Evolutionary conservation across 495 filamentous ascomycete species (phyloP).

Genomic region (Bryoglossum gracile): DNA sequence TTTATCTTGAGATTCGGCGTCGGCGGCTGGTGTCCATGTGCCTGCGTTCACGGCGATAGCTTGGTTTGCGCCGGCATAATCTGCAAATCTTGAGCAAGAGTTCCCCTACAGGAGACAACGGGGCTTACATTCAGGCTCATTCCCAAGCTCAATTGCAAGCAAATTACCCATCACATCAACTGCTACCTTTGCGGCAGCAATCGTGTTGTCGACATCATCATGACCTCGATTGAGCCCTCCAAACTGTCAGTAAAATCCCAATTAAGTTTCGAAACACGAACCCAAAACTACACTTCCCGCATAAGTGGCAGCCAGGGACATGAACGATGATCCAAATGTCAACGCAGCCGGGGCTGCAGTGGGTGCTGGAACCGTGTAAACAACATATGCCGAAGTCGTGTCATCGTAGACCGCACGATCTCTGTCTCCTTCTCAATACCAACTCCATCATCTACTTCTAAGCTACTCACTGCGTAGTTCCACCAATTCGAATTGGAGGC

Average conservation of each 20-base stretch:
- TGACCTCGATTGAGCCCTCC: conserved; percentile 48
- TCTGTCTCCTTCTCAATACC: conserved; percentile 6
- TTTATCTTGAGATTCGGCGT: conserved; percentile 46
- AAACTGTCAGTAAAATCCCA: background rate
- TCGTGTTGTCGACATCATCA: conserved; percentile 48
- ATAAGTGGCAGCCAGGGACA: conserved; percentile 45
- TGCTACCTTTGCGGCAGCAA: conserved; percentile 44
- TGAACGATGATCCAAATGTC: conserved; percentile 50
- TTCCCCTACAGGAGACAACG: conserved; percentile 17
- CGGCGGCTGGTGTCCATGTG: conserved; percentile 45
- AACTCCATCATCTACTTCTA: background rate
- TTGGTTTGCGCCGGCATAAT: conserved; percentile 36
- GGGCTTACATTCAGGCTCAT: conserved; percentile 51
- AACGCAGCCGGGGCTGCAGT: conserved; percentile 46
- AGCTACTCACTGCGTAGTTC: conserved; percentile 42
- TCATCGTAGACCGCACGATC: conserved; percentile 51
- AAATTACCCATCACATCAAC: conserved; percentile 41
- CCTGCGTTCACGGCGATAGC: conserved; percentile 40
- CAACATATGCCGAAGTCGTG: conserved; percentile 40
- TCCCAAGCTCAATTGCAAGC: conserved; percentile 52
- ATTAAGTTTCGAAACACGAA: background rate
- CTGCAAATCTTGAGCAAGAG: conserved; percentile 20
- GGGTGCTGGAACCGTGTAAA: conserved; percentile 46
- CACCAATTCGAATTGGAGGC: conserved; percentile 53
- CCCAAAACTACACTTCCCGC: conserved; percentile 43